Evolutionary conservation across 164 flowering plant genomes (phyloP).

Genomic region (Kingdonia uniflora): DNA sequence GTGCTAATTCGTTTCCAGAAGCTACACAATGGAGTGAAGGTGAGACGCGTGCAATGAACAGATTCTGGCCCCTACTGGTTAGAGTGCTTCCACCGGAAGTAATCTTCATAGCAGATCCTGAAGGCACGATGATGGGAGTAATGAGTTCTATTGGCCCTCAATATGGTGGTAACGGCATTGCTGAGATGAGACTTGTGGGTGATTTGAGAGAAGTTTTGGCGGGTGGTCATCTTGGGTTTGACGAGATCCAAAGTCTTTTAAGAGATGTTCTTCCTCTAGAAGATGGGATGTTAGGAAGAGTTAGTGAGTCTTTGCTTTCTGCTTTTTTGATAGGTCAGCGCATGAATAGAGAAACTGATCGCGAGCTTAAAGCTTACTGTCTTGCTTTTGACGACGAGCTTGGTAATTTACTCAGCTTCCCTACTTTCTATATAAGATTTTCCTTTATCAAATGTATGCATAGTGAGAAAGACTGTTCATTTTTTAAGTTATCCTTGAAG

Average conservation of each 20-base stretch:
- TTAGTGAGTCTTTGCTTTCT: conserved; percentile 69
- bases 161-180: conserved; percentile 48
- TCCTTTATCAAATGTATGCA: not conserved
- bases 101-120: conserved; percentile 91
- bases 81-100: conserved; percentile 74
- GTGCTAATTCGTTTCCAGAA: conserved; percentile 88
- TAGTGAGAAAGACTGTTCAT: too few species aligned
- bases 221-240: conserved; percentile 97
- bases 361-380: conserved; percentile 96
- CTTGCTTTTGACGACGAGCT: conserved; percentile 96
- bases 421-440: not conserved
- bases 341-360: conserved; percentile 93
- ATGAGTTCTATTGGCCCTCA: conserved; percentile 72
- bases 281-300: conserved; percentile 23
- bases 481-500: too few species aligned
- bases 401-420: conserved; percentile 32
- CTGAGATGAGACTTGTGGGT: conserved; percentile 92
- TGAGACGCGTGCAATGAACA: conserved; percentile 72
- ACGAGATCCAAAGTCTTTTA: conserved; percentile 90
- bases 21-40: conserved; percentile 99
- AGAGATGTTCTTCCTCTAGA: conserved; percentile 81
- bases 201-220: conserved; percentile 93
- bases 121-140: conserved; percentile 79
- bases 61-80: conserved; percentile 70
- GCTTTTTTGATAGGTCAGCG: conserved; percentile 96